Base-by-base conservation (phyloP, 163 green algal species). In the Prototheca cutis region DNA sequence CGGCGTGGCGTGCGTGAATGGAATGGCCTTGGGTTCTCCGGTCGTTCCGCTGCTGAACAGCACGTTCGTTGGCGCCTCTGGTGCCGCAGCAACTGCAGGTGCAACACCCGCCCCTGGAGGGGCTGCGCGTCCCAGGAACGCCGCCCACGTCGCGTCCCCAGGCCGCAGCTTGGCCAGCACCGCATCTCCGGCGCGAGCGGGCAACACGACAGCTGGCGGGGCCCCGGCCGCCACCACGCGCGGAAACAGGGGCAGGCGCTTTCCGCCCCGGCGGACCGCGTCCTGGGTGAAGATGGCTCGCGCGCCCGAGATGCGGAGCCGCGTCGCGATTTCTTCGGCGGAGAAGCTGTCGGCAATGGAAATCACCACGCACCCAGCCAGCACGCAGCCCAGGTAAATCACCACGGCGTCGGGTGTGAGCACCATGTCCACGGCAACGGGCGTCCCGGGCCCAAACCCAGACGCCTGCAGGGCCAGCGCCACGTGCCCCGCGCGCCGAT, bases 11-110 rank as follows among this genome's bases (percentile, higher is more conserved):
- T 96, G 87, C 1, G 73, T 87, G 83, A 85, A 96, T 2, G 86
- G 78, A 25, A 97, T 95, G 45, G 88, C 88, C 67, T 97, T 95
- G 51, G 90, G 90, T 49, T 90, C 80, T 17, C 88, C 84, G 48
- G 87, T 95, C 17, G 87, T 95, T 52, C 87, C 86, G 5, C 85
- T 95, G 10, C 79, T 90, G 70, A 96, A 97, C 3, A 97, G 77
- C 29, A 97, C 80, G 66, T 91, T 93, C 55, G 68, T 83, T 24
- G 68, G 33, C 19, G 72, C 74, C 33, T 79, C 31, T 0, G 73
- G 55, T 25, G 75, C 47, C 0, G 65, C 69, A 0, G 77, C 40
- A 31, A 61, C 13, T 34, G 24, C 5, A 4, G 31, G 55, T 7
- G 34, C n/a, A 4, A n/a, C 5, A 27, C 32, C 68, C 3, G 19